phyloP scores from a whole-genome alignment of 2,329 filamentous ascomycete genomes.

The Botrytis pseudocinerea region DNA sequence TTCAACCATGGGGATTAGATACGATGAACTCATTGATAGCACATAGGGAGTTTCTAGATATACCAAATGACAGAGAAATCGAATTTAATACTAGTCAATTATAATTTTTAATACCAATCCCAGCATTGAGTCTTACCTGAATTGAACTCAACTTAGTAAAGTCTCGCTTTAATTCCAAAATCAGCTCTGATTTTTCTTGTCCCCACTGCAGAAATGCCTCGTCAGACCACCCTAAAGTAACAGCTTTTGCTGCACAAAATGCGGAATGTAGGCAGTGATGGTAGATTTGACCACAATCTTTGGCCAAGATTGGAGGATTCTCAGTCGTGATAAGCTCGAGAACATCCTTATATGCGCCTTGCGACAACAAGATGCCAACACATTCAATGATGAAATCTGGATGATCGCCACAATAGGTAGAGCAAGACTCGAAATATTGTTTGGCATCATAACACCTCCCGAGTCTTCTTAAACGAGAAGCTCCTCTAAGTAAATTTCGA shows the following conservation, averaged over 20 bases:
- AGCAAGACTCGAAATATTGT: not conserved
- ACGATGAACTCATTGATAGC: not conserved
- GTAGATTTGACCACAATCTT: not conserved
- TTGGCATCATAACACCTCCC: not conserved
- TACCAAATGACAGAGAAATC: not conserved
- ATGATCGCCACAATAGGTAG: not conserved
- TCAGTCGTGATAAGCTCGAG: not conserved
- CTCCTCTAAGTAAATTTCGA: not conserved
- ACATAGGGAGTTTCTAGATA: not conserved
- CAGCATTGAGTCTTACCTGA: not conserved
- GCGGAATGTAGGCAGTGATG: conserved; percentile 5
- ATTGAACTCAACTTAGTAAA: not conserved
- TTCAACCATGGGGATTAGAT: not conserved
- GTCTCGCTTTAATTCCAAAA: not conserved
- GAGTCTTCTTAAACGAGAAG: conserved; percentile 7
- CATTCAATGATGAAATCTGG: not conserved
- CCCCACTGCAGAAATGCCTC: not conserved
- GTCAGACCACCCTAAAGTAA: not conserved
- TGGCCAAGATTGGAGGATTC: not conserved
- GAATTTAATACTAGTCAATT: not conserved
- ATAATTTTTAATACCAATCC: too few relatives aligned
- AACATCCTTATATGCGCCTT: conserved; percentile 2
- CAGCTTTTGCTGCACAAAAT: not conserved
- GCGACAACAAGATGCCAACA: not conserved
- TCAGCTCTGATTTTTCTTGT: not conserved